Base-by-base conservation (phyloP, 2,329 filamentous ascomycete genomes). In the Aspergillus luchuensis region DNA sequence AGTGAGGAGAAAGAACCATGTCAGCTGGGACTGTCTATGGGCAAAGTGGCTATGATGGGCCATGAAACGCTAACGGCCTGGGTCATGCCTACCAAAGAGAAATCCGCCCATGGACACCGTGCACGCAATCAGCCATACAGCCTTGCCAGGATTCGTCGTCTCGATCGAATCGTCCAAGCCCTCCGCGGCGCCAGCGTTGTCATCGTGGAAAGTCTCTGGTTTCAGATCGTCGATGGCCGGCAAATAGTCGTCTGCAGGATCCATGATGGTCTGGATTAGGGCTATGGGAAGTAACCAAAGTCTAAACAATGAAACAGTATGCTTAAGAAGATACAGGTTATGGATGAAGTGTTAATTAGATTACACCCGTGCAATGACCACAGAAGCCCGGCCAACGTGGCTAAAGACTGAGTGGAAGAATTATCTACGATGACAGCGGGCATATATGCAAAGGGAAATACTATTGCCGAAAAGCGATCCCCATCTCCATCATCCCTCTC, bases 101-200 rank as follows among this genome's bases (percentile, higher is more conserved):
- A 63, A 66, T n/a, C 64, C 63, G 19, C 63, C 64, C 60, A 65
- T 65, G 10, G 63, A 66, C 17, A 66, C 61, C 3, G 63, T 63
- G 33, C 62, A 63, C 10, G 61, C 62, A 23, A 66, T 63, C 2
- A 66, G 19, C 63, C 64, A 66, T 17, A 65, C 56, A 8, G 59
- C 39, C 38, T 58, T 63, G 3, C 60, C 57, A 10, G 63, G 51
- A 25, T 55, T 19, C 2, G 63, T 66, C 30, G 25, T 43, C 45
- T 66, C 64, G 30, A 66, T 65, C 8, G 63, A 65, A 41, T 65
- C 63, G 21, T 63, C 61, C 10, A 58, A 11, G 19, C 30, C 41
- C 8, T 49, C 23, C 15, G 53, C 11, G 17, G 28, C 53, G n/a
- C 8, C 33, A 7, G 49, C 30, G 38, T 48, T 21, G n/a, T 60